phyloP scores from a whole-genome alignment of 2,329 filamentous ascomycete genomes.

The Clonostachys sp. region DNA sequence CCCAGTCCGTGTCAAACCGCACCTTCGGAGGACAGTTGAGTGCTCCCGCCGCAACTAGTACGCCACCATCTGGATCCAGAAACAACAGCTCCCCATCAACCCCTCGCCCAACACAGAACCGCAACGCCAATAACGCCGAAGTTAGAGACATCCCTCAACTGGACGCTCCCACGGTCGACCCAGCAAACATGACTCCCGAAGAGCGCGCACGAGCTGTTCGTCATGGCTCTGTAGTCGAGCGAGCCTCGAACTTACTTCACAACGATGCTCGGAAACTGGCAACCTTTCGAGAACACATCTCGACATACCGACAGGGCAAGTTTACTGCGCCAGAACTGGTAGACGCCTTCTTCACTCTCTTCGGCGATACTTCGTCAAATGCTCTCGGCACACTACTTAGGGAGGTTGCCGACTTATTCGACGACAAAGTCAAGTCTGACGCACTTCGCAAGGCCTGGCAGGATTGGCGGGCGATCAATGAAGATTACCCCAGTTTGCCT shows the following conservation, averaged over 20 bases:
- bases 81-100: conserved; percentile 10
- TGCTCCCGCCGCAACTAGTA: conserved; percentile 16
- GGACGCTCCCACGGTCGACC: conserved; percentile 19
- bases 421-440: conserved; percentile 71
- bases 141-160: conserved; percentile 20
- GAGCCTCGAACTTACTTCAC: conserved; percentile 74
- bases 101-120: conserved; percentile 6
- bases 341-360: conserved; percentile 82
- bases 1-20: conserved; percentile 73
- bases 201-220: conserved; percentile 77
- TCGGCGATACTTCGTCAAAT: conserved; percentile 69
- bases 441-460: conserved; percentile 81
- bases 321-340: conserved; percentile 73
- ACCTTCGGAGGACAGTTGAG: conserved; percentile 84
- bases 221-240: conserved; percentile 80
- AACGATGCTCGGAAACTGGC: conserved; percentile 72
- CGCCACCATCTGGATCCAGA: conserved; percentile 8
- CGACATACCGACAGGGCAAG: conserved; percentile 67
- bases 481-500: conserved; percentile 88
- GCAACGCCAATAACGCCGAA: conserved; percentile 20
- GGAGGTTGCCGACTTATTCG: conserved; percentile 89
- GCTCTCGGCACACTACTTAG: conserved; percentile 86
- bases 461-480: conserved; percentile 92
- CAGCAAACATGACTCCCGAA: conserved; percentile 59
- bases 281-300: conserved; percentile 76